Percentiles rank a stretch among this genome's conserved stretches.
phyloP scores from a whole-genome alignment of 495 filamentous ascomycete species.

The Xylaria curta region DNA sequence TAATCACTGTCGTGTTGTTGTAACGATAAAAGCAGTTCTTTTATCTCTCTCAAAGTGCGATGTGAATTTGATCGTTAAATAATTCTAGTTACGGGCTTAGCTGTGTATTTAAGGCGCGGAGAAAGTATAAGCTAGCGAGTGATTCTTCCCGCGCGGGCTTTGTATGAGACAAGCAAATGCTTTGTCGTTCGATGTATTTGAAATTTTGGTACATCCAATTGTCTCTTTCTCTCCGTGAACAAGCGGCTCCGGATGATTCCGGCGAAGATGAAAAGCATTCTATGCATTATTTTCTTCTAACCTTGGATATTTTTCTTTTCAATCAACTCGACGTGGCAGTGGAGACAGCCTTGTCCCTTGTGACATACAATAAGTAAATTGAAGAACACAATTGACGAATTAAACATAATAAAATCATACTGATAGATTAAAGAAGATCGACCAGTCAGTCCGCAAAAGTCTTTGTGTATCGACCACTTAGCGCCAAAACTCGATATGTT shows the following conservation, averaged over 20 bases:
- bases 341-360: neutral
- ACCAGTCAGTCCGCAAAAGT: too few species aligned
- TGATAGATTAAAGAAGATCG: too few species aligned
- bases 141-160: neutral
- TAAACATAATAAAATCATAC: too few species aligned
- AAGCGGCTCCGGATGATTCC: neutral
- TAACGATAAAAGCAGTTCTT: neutral
- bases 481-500: too few species aligned
- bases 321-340: neutral
- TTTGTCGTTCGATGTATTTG: neutral
- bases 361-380: neutral
- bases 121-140: neutral
- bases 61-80: neutral
- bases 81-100: neutral
- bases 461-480: too few species aligned
- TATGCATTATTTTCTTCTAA: neutral
- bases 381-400: too few species aligned
- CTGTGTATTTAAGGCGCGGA: neutral
- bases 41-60: neutral
- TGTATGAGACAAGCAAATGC: conserved; percentile 6
- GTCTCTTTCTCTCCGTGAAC: neutral
- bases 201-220: neutral
- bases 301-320: neutral
- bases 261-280: neutral
- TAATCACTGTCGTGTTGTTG: neutral